A percentile compares a stretch with the other conserved stretches of the same genome.
phyloP scores from a whole-genome alignment of 805 yeast genomes.

The Candida glaebosa region DNA sequence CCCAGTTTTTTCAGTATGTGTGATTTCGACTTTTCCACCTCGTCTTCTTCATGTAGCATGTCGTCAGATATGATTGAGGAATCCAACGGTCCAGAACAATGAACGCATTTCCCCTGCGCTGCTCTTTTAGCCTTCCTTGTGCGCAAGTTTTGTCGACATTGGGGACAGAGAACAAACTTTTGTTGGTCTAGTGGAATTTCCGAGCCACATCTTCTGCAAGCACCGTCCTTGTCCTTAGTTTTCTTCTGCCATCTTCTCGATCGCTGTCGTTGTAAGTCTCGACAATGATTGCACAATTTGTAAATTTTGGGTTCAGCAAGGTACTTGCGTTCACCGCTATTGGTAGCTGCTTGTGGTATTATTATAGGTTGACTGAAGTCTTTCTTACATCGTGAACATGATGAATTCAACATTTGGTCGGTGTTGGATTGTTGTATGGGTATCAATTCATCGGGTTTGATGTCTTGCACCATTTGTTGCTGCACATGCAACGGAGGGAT shows the following conservation, averaged over 20 bases:
- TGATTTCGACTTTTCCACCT: background rate
- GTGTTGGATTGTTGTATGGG: background rate
- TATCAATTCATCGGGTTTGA: constrained; percentile 9
- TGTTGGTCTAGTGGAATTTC: constrained; percentile 48
- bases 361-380: constrained; percentile 46
- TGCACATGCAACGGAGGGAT: constrained; percentile 44
- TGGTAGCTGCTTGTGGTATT: constrained; percentile 22
- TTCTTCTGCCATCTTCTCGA: constrained; percentile 62
- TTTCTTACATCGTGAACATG: constrained; percentile 60
- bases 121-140: constrained; percentile 56
- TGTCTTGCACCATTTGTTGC: constrained; percentile 27
- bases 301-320: constrained; percentile 40
- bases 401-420: constrained; percentile 28
- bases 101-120: constrained; percentile 64
- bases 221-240: constrained; percentile 58
- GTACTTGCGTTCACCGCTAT: constrained; percentile 21
- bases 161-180: constrained; percentile 57
- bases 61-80: constrained; percentile 35
- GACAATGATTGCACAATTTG: constrained; percentile 62
- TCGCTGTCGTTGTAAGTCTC: constrained; percentile 60
- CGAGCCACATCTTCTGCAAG: constrained; percentile 62
- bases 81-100: constrained; percentile 57
- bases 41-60: background rate
- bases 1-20: constrained; percentile 10
- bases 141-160: constrained; percentile 54